Conservation (phyloP, 176 grass and related monocot genomes). For the Oryza rufipogon region DNA sequence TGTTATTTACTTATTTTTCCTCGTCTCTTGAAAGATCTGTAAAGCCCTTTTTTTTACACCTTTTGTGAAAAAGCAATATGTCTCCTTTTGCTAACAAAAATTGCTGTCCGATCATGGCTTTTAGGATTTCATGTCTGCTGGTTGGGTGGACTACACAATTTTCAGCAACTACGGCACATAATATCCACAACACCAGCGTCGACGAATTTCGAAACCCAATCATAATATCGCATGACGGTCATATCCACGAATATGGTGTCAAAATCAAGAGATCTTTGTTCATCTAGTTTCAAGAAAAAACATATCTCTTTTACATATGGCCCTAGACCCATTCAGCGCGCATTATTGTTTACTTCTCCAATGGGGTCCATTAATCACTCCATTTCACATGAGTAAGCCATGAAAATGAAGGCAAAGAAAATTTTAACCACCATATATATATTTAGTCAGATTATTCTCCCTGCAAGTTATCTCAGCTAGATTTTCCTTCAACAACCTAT, state of each 20-base stretch:
- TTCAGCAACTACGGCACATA: background rate
- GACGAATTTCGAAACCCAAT: background rate
- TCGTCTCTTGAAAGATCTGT: background rate
- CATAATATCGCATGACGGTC: background rate
- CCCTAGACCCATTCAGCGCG: background rate
- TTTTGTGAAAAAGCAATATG: background rate
- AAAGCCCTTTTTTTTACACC: background rate
- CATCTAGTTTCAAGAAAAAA: background rate
- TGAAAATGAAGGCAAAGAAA: background rate
- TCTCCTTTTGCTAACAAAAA: background rate
- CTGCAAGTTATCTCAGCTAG: background rate
- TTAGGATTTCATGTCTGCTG: conserved; percentile 1
- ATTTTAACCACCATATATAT: background rate
- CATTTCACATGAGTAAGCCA: background rate
- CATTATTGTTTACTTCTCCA: background rate
- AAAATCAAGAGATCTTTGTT: background rate
- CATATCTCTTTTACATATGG: background rate
- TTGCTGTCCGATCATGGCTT: background rate
- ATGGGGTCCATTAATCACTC: background rate
- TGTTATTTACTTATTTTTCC: background rate
- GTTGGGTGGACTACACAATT: background rate
- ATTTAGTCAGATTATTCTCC: background rate
- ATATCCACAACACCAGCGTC: background rate
- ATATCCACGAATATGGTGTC: background rate
- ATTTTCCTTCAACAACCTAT: background rate